Evolutionary conservation across 129 eudicot species (phyloP).

Genomic region (Artemisia argyi): DNA sequence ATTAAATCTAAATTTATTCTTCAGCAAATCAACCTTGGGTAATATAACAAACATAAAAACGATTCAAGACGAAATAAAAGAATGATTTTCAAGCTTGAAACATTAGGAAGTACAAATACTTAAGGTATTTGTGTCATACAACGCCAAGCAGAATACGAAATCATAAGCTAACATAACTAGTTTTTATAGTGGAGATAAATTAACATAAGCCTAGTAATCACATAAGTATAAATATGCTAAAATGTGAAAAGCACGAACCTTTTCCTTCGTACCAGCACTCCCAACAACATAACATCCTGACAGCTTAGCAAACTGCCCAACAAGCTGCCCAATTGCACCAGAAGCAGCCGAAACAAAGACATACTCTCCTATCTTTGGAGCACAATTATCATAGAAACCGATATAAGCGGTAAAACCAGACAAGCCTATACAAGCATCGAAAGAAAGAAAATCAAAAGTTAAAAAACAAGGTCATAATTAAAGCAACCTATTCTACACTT

Average conservation of each 20-base stretch:
- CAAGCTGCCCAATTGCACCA: conserved; percentile 79
- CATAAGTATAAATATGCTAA: neutral
- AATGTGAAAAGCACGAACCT: conserved; percentile 29
- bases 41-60: neutral
- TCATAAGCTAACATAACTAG: too few species aligned
- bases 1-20: conserved; percentile 41
- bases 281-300: conserved; percentile 72
- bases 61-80: neutral
- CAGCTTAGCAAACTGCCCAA: conserved; percentile 64
- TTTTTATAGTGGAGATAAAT: neutral
- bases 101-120: too few species aligned
- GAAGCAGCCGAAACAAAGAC: conserved; percentile 69
- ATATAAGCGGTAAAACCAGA: conserved; percentile 69
- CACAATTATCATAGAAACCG: conserved; percentile 53
- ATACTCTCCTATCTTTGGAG: conserved; percentile 62
- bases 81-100: neutral
- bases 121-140: too few species aligned
- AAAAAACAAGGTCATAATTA: conserved; percentile 29
- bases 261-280: conserved; percentile 67
- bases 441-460: neutral
- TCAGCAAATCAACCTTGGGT: conserved; percentile 39
- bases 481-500: neutral
- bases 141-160: too few species aligned
- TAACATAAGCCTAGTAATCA: neutral
- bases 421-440: conserved; percentile 46